Evolutionary conservation across 2,329 filamentous ascomycete genomes (phyloP).

Genomic region (Aspergillus vadensis): DNA sequence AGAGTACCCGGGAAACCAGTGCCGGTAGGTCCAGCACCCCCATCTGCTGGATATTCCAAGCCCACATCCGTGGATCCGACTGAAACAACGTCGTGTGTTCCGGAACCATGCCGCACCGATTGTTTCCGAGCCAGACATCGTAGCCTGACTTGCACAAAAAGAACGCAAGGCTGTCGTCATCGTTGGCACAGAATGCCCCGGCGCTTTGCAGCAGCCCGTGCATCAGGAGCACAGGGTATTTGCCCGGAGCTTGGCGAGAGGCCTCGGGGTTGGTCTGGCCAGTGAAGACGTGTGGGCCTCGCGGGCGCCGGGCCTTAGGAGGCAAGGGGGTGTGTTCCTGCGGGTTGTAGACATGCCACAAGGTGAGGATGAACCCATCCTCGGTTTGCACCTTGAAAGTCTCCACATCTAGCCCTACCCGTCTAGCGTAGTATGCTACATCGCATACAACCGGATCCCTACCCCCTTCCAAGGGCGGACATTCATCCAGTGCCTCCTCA

Average conservation of each 20-base stretch:
- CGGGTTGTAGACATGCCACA: constrained; percentile 90
- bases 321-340: constrained; percentile 65
- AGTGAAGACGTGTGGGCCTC: constrained; percentile 65
- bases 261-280: constrained; percentile 36
- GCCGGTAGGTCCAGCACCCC: constrained; percentile 85
- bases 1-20: constrained; percentile 74
- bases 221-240: constrained; percentile 81
- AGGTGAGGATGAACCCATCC: constrained; percentile 84
- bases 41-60: constrained; percentile 95
- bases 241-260: constrained; percentile 22
- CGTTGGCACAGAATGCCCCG: constrained; percentile 86
- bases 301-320: constrained; percentile 44
- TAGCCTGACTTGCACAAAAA: constrained; percentile 89
- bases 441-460: constrained; percentile 77
- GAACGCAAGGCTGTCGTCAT: constrained; percentile 87
- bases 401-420: constrained; percentile 85
- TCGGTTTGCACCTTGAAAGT: constrained; percentile 84
- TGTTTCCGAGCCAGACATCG: constrained; percentile 95
- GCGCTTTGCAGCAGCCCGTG: constrained; percentile 86
- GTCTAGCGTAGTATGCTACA: constrained; percentile 79
- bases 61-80: constrained; percentile 88
- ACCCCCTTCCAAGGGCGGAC: constrained; percentile 75
- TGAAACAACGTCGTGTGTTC: constrained; percentile 71
- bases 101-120: constrained; percentile 81
- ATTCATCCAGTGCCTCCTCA: constrained; percentile 52